These are phyloP conservation scores for Colletotrichum scovillei DNA, from an alignment of 2,329 filamentous ascomycete genomes.

Conservation along the genomic window DNA sequence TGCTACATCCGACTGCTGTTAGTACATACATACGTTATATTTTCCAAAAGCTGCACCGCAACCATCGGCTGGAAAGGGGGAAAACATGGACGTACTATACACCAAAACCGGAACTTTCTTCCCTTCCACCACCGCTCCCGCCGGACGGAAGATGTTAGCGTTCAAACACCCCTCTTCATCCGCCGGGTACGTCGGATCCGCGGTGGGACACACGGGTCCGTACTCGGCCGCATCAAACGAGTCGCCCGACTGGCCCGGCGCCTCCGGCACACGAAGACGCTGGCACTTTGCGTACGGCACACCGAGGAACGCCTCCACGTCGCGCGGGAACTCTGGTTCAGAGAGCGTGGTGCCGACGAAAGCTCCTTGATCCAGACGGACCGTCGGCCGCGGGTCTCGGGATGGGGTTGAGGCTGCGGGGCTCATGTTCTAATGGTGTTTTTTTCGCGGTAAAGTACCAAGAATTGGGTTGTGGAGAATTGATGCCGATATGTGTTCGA, in stretches of 20 bases:
- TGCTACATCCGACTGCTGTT: conserved; percentile 43
- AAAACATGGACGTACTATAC: conserved; percentile 46
- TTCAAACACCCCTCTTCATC: conserved; percentile 64
- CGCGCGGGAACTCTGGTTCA: conserved; percentile 48
- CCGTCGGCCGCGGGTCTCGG: conserved; percentile 10
- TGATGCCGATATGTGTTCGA: no score
- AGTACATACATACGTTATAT: no score
- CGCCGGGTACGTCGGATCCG: conserved; percentile 43
- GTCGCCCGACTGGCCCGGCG: conserved; percentile 40
- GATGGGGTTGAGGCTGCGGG: neutral
- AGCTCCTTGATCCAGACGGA: conserved; percentile 50
- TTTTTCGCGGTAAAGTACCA: neutral
- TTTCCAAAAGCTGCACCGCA: no score
- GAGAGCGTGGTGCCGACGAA: conserved; percentile 51
- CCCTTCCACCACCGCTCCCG: conserved; percentile 40
- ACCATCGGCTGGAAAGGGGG: neutral
- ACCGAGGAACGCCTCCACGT: conserved; percentile 60
- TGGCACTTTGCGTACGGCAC: conserved; percentile 60
- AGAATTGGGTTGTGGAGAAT: neutral
- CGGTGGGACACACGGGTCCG: conserved; percentile 52
- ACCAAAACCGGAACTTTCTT: conserved; percentile 59
- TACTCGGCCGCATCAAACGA: conserved; percentile 48
- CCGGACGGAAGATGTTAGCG: conserved; percentile 61
- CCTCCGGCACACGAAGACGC: conserved; percentile 57
- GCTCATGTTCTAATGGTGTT: neutral